phyloP scores from a whole-genome alignment of 768 basidiomycete genomes.

The Tremella fuciformis region DNA sequence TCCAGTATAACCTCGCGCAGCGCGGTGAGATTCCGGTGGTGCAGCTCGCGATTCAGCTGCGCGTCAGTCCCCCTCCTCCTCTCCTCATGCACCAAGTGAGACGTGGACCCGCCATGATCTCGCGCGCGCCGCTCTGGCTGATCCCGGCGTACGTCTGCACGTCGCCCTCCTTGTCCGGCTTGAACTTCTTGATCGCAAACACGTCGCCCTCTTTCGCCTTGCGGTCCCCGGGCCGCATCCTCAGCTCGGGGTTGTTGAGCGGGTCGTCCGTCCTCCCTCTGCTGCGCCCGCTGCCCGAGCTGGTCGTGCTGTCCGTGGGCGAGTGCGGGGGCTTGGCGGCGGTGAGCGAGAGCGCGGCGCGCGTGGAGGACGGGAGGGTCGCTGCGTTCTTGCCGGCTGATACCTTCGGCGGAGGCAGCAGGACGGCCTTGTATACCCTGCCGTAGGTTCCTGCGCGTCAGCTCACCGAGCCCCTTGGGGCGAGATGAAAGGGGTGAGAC shows the following conservation, averaged over 20 bases:
- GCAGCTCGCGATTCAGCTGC: constrained; percentile 35
- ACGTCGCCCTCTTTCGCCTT: constrained; percentile 60
- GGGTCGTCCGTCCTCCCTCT: constrained; percentile 16
- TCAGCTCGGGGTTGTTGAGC: constrained; percentile 42
- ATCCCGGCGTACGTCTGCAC: constrained; percentile 93
- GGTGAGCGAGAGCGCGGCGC: constrained; percentile 31
- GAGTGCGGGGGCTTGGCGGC: constrained; percentile 13
- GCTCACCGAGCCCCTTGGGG: background rate
- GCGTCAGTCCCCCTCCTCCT: background rate
- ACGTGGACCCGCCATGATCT: constrained; percentile 73
- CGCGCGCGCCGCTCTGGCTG: constrained; percentile 93
- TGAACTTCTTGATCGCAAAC: constrained; percentile 99
- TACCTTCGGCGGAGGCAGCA: constrained; percentile 37
- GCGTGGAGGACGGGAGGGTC: constrained; percentile 3
- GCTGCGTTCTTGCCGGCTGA: background rate
- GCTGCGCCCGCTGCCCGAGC: constrained; percentile 5
- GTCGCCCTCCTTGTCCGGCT: constrained; percentile 99
- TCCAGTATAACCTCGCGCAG: constrained; percentile 93
- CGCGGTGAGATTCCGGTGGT: constrained; percentile 75
- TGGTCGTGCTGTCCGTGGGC: constrained; percentile 16
- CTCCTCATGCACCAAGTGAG: constrained; percentile 3
- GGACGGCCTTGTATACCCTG: constrained; percentile 87
- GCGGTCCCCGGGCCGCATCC: constrained; percentile 63
- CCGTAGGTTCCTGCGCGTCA: constrained; percentile 68
- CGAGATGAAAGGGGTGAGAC: constrained; percentile 8